These are phyloP conservation scores for Beauveria rudraprayagi DNA, from an alignment of 2,329 filamentous ascomycete species.

Conservation along the genomic window DNA sequence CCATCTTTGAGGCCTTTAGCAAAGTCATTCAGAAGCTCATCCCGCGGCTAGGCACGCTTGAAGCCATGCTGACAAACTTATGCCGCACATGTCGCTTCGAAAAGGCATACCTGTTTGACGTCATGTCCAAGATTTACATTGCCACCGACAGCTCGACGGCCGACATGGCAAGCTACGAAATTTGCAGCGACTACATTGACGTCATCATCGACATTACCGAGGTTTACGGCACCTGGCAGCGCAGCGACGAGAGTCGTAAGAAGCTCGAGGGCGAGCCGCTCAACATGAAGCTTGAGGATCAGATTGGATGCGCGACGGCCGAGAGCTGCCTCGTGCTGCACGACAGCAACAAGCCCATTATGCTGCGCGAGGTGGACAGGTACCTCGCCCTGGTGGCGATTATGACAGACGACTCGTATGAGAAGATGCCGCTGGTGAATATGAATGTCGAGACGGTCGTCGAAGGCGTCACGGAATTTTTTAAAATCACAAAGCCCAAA, in stretches of 20 bases:
- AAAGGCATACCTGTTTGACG: constrained; percentile 96
- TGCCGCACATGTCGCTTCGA: constrained; percentile 92
- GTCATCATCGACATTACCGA: constrained; percentile 96
- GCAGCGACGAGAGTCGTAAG: constrained; percentile 46
- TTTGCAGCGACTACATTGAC: constrained; percentile 97
- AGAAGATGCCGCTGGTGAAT: constrained; percentile 76
- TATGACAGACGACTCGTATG: constrained; percentile 77
- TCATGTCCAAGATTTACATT: constrained; percentile 97
- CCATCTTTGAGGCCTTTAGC: constrained; percentile 95
- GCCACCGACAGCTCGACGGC: constrained; percentile 89
- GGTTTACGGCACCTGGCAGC: constrained; percentile 73
- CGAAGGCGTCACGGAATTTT: constrained; percentile 70
- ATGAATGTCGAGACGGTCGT: constrained; percentile 82
- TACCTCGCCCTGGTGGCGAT: constrained; percentile 78
- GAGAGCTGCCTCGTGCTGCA: constrained; percentile 62
- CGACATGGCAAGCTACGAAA: constrained; percentile 94
- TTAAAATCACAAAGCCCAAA: constrained; percentile 59
- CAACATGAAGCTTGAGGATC: constrained; percentile 55
- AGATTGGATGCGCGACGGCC: constrained; percentile 56
- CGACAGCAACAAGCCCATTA: constrained; percentile 55
- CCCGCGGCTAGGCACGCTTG: constrained; percentile 83
- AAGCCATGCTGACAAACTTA: constrained; percentile 88
- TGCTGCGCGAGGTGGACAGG: constrained; percentile 61
- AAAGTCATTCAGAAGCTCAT: constrained; percentile 98
- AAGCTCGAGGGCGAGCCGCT: constrained; percentile 52